A percentile compares a stretch with the other conserved stretches of the same genome.
Conservation (phyloP, 345 rosid genomes). For the Gossypium longicalyx region DNA sequence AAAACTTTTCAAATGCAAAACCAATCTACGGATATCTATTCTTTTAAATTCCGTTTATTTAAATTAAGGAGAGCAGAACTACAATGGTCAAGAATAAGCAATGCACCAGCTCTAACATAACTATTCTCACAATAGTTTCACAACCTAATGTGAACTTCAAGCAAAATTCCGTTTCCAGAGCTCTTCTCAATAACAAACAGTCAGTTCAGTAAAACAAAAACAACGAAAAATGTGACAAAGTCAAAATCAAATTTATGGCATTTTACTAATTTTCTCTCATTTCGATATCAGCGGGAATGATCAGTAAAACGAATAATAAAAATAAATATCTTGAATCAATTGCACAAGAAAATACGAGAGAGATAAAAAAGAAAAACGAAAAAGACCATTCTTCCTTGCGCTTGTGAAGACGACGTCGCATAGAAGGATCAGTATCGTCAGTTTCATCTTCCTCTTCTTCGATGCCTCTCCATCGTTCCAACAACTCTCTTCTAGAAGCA, state of each 20-base stretch:
- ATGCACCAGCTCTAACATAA: neutral
- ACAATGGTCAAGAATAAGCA: neutral
- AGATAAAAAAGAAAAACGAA: neutral
- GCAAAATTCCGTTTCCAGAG: neutral
- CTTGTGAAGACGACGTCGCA: constrained; percentile 42
- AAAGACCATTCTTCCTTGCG: constrained; percentile 80
- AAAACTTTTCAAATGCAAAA: neutral
- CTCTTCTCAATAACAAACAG: neutral
- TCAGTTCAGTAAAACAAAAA: neutral
- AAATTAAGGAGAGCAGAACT: neutral
- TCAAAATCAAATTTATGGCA: neutral
- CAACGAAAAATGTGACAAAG: too few species aligned
- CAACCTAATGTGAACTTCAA: neutral
- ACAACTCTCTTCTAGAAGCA: constrained; percentile 43
- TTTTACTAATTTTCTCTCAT: neutral
- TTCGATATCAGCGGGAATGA: neutral
- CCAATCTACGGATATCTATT: neutral
- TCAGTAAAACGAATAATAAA: neutral
- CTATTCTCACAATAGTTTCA: neutral
- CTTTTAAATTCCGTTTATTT: neutral
- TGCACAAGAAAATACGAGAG: neutral
- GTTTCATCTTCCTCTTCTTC: constrained; percentile 68
- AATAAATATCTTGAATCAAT: neutral
- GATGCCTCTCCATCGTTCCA: constrained; percentile 70
- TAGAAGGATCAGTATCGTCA: constrained; percentile 42